These are phyloP conservation scores for Serpula lacrymans DNA, from an alignment of 768 basidiomycete genomes.

Conservation along the genomic window DNA sequence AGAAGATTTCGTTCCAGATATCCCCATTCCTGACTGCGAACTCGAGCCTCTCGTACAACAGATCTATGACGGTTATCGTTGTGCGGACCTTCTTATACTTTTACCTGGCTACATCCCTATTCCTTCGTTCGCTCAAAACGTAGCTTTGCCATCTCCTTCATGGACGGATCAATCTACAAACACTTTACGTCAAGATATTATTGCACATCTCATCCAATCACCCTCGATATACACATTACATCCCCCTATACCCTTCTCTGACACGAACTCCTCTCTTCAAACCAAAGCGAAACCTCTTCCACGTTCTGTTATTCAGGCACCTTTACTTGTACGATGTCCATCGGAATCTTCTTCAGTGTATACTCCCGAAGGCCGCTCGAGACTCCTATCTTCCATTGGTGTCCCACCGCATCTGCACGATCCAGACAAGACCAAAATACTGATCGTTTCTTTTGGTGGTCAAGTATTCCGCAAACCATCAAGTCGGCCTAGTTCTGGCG, in stretches of 20 bases:
- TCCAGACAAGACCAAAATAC: slow-evolving; percentile 48
- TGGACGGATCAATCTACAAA: slow-evolving; percentile 58
- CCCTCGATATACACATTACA: slow-evolving; percentile 32
- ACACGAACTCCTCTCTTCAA: slow-evolving; percentile 8
- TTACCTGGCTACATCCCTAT: slow-evolving; percentile 76
- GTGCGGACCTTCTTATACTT: slow-evolving; percentile 66
- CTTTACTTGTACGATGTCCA: slow-evolving; percentile 69
- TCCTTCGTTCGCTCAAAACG: slow-evolving; percentile 58
- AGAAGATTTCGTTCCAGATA: slow-evolving; percentile 41
- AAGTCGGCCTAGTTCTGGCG: slow-evolving; percentile 31
- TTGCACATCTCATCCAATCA: slow-evolving; percentile 36
- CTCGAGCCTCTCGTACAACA: slow-evolving; percentile 63
- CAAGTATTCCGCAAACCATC: slow-evolving; percentile 62
- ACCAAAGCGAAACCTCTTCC: slow-evolving; percentile 18
- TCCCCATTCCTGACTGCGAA: slow-evolving; percentile 46
- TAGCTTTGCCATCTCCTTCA: slow-evolving; percentile 52
- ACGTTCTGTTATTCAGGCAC: slow-evolving; percentile 47
- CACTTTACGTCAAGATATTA: slow-evolving; percentile 43
- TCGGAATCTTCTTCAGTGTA: slow-evolving; percentile 41
- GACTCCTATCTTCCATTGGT: slow-evolving; percentile 55
- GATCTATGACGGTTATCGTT: slow-evolving; percentile 61
- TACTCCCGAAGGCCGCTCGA: slow-evolving; percentile 48
- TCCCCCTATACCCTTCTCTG: slow-evolving; percentile 40
- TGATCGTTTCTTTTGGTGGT: slow-evolving; percentile 80
- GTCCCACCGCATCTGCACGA: slow-evolving; percentile 52